Conservation (phyloP, 805 yeast species). For the Pichia pseudocactophila region DNA sequence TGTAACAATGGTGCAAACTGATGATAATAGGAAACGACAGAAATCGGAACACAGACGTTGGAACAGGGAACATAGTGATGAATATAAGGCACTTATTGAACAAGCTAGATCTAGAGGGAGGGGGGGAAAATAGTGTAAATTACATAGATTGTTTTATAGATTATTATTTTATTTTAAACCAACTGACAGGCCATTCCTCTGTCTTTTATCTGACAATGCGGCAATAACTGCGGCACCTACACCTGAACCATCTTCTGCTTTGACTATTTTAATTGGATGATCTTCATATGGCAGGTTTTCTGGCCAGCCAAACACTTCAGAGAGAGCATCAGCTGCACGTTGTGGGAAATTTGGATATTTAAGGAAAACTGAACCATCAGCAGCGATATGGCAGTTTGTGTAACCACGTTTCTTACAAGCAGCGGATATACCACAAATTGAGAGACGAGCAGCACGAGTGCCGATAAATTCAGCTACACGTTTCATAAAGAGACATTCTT, state of each 20-base stretch:
- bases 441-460: conserved; percentile 86
- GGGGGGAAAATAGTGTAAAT: neutral
- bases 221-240: conserved; percentile 99
- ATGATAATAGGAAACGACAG: conserved; percentile 24
- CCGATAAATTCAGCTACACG: conserved; percentile 83
- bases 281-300: conserved; percentile 31
- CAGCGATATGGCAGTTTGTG: conserved; percentile 80
- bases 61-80: conserved; percentile 10
- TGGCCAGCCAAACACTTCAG: conserved; percentile 86
- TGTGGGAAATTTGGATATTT: conserved; percentile 90
- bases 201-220: conserved; percentile 80
- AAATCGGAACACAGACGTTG: conserved; percentile 17
- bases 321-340: conserved; percentile 86
- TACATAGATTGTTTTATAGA: too few species aligned
- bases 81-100: too few species aligned
- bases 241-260: conserved; percentile 98
- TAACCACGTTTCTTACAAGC: conserved; percentile 83
- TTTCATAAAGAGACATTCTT: conserved; percentile 80
- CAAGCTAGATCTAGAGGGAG: neutral
- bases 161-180: conserved; percentile 39
- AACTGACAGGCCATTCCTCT: conserved; percentile 58
- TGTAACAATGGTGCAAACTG: conserved; percentile 8
- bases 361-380: conserved; percentile 94
- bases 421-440: conserved; percentile 96
- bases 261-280: conserved; percentile 77